A percentile compares a stretch with the other conserved stretches of the same genome.
These are phyloP conservation scores for Kwoniella botswanensis DNA, from an alignment of 768 basidiomycete genomes.

Conservation along the genomic window DNA sequence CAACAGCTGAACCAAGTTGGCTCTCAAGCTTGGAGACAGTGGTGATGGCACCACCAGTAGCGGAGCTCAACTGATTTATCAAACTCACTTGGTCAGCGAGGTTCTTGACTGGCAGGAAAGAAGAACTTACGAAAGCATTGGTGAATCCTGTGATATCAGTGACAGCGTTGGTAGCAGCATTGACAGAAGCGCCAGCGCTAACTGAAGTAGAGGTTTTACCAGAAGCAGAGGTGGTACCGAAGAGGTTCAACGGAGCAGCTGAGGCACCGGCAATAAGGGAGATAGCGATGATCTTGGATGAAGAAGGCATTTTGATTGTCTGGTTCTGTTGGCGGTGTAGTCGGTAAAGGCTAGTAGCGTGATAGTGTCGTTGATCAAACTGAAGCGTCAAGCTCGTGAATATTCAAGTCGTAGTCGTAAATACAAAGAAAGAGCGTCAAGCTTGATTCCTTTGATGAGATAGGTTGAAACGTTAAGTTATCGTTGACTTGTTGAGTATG, in stretches of 20 bases:
- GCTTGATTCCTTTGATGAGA: not conserved
- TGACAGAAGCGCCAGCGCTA: conserved; percentile 13
- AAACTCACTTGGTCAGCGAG: not conserved
- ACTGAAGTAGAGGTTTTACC: conserved; percentile 11
- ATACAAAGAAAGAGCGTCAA: not conserved
- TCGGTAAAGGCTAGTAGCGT: conserved; percentile 11
- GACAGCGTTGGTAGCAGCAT: conserved; percentile 17
- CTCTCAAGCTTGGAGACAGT: conserved; percentile 10
- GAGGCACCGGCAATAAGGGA: conserved; percentile 27
- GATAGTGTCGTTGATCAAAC: not conserved
- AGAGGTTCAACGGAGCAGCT: conserved; percentile 23
- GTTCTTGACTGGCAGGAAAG: not conserved
- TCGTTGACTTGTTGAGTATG: not conserved
- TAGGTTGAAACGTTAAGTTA: not conserved
- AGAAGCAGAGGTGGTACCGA: conserved; percentile 14
- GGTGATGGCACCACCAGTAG: conserved; percentile 24
- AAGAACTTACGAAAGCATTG: conserved; percentile 24
- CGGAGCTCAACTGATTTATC: conserved; percentile 16
- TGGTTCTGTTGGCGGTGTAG: not conserved
- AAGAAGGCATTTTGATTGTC: conserved; percentile 25
- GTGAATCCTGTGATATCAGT: conserved; percentile 25
- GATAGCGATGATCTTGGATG: conserved; percentile 22
- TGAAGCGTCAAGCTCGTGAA: conserved; percentile 16
- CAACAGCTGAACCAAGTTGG: conserved; percentile 20
- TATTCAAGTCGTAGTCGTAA: not conserved